Base-by-base conservation (phyloP, 176 grass and related monocot genomes). In the Echinochloa phyllopogon region DNA sequence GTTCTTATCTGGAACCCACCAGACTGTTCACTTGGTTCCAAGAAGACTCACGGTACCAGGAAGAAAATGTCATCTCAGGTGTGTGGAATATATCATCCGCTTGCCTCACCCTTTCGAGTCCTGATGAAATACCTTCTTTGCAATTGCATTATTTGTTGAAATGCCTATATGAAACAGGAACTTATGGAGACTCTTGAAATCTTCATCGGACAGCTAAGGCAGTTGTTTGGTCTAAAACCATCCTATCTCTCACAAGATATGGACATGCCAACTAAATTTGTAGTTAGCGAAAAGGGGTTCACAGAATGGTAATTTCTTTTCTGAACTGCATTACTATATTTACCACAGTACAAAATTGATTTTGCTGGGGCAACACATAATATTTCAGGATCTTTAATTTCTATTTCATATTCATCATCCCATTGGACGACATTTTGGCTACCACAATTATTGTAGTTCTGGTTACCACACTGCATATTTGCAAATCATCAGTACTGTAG, bases 1-100 rank as follows among this genome's bases (percentile, higher is more conserved):
- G 90, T 99, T 74, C 40, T 87, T 86, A 91, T 96, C 56, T 96
- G 96, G 96, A 99, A 99, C 83, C 91, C 96, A 82, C 96, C 88
- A 4, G 59, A 67, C 51, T 99, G 96, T 71, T 93, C 83, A 75
- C 20, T 79, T 84, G 82, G 41, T 77, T 90, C 83, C 29, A 73
- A 87, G 45, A 77, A 58, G 75, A 60, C 39, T 37, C 62, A 45
- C 85, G 50, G 63, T 75, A 50, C 55, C 56, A 69, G 15, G 80
- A 82, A 75, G 39, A 92, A 63, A 85, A 89, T 99, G 64, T 77
- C 93, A 76, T 78, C 96, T 41, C 88, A 96, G 86, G 96, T 99
- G 36, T 86, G 71, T 84, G 27, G 10, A 79, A 85, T 86, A 25
- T 6, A 16, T 39, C 63, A 69, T 61, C 69, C 65, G 79, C 16